These are phyloP conservation scores for Yamadazyma conglobata DNA, from an alignment of 1,139 yeast genomes.

Conservation along the genomic window DNA sequence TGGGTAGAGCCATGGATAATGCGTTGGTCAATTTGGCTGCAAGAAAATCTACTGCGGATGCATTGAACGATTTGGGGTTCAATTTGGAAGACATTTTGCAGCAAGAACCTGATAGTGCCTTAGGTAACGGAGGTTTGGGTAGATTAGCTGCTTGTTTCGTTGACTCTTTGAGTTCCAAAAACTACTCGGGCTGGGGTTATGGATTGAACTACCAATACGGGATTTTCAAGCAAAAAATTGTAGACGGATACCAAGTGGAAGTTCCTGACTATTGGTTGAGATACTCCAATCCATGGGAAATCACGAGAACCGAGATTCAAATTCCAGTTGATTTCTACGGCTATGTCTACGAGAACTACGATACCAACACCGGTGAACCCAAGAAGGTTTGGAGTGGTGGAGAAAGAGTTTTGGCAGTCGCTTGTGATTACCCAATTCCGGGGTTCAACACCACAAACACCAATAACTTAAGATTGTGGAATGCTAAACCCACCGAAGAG, in stretches of 20 bases:
- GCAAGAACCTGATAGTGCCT: slow-evolving; percentile 90
- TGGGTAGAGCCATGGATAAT: slow-evolving; percentile 96
- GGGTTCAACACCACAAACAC: slow-evolving; percentile 83
- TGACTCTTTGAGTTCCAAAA: slow-evolving; percentile 81
- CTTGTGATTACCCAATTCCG: slow-evolving; percentile 93
- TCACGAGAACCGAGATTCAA: slow-evolving; percentile 80
- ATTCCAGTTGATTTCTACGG: slow-evolving; percentile 95
- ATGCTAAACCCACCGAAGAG: slow-evolving; percentile 84
- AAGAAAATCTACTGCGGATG: slow-evolving; percentile 49
- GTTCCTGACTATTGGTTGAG: slow-evolving; percentile 93
- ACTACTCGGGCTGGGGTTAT: slow-evolving; percentile 96
- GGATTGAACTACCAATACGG: slow-evolving; percentile 93
- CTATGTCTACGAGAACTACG: slow-evolving; percentile 60
- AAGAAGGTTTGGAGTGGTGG: slow-evolving; percentile 81
- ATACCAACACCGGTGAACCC: slow-evolving; percentile 47
- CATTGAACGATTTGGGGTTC: slow-evolving; percentile 79
- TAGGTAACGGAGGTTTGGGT: slow-evolving; percentile 95
- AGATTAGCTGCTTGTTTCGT: slow-evolving; percentile 93
- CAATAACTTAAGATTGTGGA: slow-evolving; percentile 88
- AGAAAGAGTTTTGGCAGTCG: slow-evolving; percentile 83
- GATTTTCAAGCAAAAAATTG: slow-evolving; percentile 84
- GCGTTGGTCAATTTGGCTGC: slow-evolving; percentile 74
- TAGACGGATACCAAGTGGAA: slow-evolving; percentile 92
- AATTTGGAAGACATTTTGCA: slow-evolving; percentile 80
- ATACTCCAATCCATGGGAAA: slow-evolving; percentile 89